Conservation (phyloP, 1,139 yeast genomes). For the Debaryomyces udenii region DNA sequence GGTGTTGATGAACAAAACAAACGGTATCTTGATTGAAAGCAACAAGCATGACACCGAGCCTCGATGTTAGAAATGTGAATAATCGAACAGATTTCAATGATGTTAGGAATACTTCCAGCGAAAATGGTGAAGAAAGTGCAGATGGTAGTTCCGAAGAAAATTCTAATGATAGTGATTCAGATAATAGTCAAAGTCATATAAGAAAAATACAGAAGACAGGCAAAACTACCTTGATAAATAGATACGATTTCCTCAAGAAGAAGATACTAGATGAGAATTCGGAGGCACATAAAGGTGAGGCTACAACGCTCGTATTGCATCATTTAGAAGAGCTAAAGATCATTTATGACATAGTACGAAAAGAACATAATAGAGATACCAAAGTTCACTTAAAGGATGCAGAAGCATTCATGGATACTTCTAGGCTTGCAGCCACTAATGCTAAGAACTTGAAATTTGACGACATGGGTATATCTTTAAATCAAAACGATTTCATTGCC, state of each 20-base stretch:
- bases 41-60: no score
- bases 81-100: no score
- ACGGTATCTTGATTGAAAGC: no score
- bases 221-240: constrained; percentile 24
- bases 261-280: constrained; percentile 25
- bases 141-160: neutral
- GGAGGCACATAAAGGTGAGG: constrained; percentile 41
- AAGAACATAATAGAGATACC: constrained; percentile 31
- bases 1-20: no score
- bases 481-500: constrained; percentile 48
- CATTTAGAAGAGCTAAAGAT: constrained; percentile 33
- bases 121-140: neutral
- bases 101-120: neutral
- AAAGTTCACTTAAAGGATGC: constrained; percentile 35
- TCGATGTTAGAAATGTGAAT: no score
- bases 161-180: constrained; percentile 5
- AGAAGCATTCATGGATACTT: constrained; percentile 43
- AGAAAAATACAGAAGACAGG: constrained; percentile 10
- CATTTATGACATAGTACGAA: constrained; percentile 33
- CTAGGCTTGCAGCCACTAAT: constrained; percentile 50
- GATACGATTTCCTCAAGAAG: constrained; percentile 29
- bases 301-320: constrained; percentile 28
- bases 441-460: constrained; percentile 62
- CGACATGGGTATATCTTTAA: constrained; percentile 51
- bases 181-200: constrained; percentile 9